Base-by-base conservation (phyloP, 2,329 filamentous ascomycete species). In the Cladosporium phlei region DNA sequence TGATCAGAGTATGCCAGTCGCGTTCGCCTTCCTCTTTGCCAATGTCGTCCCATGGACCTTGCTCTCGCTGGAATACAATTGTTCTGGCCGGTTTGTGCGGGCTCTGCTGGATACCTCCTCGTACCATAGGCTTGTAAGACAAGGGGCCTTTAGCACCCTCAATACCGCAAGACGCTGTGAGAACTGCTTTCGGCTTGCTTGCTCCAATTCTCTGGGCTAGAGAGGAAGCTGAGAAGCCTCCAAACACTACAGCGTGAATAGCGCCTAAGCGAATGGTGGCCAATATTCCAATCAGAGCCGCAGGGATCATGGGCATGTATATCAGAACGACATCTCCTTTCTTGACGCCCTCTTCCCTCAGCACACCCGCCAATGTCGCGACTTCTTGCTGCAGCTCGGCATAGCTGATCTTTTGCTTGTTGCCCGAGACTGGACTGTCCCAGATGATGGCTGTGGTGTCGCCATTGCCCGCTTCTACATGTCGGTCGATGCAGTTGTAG, bases 281-380 rank as follows among this genome's bases (percentile, higher is more conserved):
- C 3, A 96, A 79, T 54, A 93, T 88, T 8, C 86, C 90, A 52
- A 94, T 81, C n/a, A 95, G 65, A 2, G 89, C 86, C 0, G 88
- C 83, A 1, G 91, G 90, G 33, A 96, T 88, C 90, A 96, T 96
- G 46, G 90, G 90, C 90, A 96, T 95, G 67, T 96, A 97, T 21
- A 96, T 79, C 53, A 96, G 76, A 5, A 96, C 88, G 1, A 93
- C 85, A 69, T 96, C 87, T 1, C 90, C 89, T 66, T 79, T 88
- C 55, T 75, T 75, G 4, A 96, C 85, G 0, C 89, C 89, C 58
- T 91, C 83, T 63, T 93, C 86, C 46, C 84, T 73, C 59, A 97
- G 67, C 2, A 89, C 88, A 1, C 86, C 89, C 0, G 90, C 89
- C 40, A 94, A 77, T 4, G 81, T 78, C 65, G 91, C 84, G 2